Evolutionary conservation across 2,329 filamentous ascomycete genomes (phyloP).

Genomic region (Aspergillus carbonarius): DNA sequence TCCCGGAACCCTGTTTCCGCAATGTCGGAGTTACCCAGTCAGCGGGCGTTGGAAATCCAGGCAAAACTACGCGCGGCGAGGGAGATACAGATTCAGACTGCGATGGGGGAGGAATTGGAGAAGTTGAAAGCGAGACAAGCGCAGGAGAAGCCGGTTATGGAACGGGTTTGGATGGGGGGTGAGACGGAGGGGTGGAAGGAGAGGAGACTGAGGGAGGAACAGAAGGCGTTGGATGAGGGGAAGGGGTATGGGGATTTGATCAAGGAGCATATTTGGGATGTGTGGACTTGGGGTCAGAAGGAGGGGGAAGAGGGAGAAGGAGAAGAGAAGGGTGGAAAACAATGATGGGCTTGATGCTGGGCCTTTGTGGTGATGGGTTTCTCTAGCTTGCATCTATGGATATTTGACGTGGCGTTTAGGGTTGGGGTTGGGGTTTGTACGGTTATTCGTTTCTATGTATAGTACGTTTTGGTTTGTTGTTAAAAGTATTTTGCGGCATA

Average conservation of each 20-base stretch:
- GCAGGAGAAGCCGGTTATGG: constrained; percentile 30
- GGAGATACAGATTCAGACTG: constrained; percentile 26
- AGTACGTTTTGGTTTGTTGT: too few species aligned
- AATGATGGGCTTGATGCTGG: background rate
- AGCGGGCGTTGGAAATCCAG: constrained; percentile 36
- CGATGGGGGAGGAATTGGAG: constrained; percentile 32
- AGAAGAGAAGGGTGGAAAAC: background rate
- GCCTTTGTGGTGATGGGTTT: background rate
- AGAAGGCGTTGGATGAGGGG: constrained; percentile 43
- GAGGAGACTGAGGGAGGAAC: constrained; percentile 41
- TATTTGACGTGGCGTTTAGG: too few species aligned
- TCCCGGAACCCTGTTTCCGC: constrained; percentile 7
- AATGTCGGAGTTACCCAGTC: constrained; percentile 27
- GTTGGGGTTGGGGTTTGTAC: too few species aligned
- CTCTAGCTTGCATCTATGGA: too few species aligned
- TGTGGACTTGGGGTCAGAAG: constrained; percentile 43
- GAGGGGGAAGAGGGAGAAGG: constrained; percentile 14
- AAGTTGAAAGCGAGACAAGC: constrained; percentile 31
- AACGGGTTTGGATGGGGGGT: constrained; percentile 42
- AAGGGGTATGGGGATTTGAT: constrained; percentile 49
- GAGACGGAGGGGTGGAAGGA: constrained; percentile 47
- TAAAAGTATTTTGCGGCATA: too few species aligned
- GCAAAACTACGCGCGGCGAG: constrained; percentile 28
- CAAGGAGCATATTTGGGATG: constrained; percentile 48
- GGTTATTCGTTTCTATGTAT: too few species aligned